These are phyloP conservation scores for Neoboletus brunneissimus DNA, from an alignment of 768 basidiomycete species.

Conservation along the genomic window DNA sequence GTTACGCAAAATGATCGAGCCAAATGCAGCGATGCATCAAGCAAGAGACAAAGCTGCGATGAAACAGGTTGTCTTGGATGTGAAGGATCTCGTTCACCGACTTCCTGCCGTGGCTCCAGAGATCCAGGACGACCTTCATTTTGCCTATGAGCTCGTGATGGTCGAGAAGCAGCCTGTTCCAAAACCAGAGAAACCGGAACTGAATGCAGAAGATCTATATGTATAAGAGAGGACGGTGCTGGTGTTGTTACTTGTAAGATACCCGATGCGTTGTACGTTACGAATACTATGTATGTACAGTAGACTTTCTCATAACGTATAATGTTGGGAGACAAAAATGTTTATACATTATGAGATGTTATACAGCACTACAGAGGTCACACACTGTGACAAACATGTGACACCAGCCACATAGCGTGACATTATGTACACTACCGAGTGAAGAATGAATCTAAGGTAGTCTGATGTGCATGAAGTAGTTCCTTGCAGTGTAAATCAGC, in stretches of 20 bases:
- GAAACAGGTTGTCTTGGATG: slow-evolving; percentile 25
- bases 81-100: slow-evolving; percentile 27
- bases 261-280: too few species aligned
- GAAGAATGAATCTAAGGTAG: too few species aligned
- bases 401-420: too few species aligned
- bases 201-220: slow-evolving; percentile 25
- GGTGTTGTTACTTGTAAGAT: slow-evolving; percentile 19
- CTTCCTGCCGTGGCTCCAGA: slow-evolving; percentile 23
- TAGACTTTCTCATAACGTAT: too few species aligned
- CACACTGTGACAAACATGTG: too few species aligned
- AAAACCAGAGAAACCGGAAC: slow-evolving; percentile 19
- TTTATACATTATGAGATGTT: too few species aligned
- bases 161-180: slow-evolving; percentile 1
- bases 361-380: too few species aligned
- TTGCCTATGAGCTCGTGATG: slow-evolving; percentile 37
- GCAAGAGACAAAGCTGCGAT: slow-evolving; percentile 24
- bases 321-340: too few species aligned
- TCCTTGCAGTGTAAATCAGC: too few species aligned
- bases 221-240: neutral
- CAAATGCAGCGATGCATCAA: slow-evolving; percentile 31
- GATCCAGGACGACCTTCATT: slow-evolving; percentile 24
- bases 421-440: too few species aligned
- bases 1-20: slow-evolving; percentile 33
- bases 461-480: too few species aligned
- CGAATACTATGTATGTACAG: too few species aligned